Evolutionary conservation across 352 stramenopile genomes (phyloP).

Genomic region (Globisporangium mamillatum): DNA sequence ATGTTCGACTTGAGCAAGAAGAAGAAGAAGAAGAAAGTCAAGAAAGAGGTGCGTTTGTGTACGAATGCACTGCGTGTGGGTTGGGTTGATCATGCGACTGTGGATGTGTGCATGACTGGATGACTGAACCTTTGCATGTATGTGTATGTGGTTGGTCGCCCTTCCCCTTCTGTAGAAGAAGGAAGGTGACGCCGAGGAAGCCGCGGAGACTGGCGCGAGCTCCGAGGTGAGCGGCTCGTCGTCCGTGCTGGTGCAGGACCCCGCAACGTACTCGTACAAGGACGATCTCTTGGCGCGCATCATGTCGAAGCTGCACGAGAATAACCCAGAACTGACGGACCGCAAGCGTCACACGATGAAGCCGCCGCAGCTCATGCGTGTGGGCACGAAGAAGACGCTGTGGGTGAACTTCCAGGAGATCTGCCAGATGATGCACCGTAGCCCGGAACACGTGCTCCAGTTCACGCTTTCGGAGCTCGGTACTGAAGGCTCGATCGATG

Average conservation of each 20-base stretch:
- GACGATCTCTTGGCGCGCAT: slow-evolving; percentile 94
- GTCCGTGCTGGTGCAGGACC: slow-evolving; percentile 82
- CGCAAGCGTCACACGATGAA: slow-evolving; percentile 93
- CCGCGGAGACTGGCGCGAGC: slow-evolving; percentile 22
- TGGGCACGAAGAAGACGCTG: slow-evolving; percentile 98
- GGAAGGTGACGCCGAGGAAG: slow-evolving; percentile 37
- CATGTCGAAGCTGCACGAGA: slow-evolving; percentile 93
- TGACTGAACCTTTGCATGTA: background rate
- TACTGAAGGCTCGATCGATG: slow-evolving; percentile 99
- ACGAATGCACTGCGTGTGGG: slow-evolving; percentile 15
- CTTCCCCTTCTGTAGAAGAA: slow-evolving; percentile 42
- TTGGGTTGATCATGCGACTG: background rate
- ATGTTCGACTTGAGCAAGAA: slow-evolving; percentile 91
- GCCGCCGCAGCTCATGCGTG: slow-evolving; percentile 85
- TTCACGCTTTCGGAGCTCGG: slow-evolving; percentile 99
- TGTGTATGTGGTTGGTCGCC: background rate
- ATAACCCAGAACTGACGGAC: slow-evolving; percentile 96
- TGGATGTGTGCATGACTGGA: background rate
- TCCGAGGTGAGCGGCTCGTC: slow-evolving; percentile 35
- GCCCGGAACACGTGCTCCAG: slow-evolving; percentile 98
- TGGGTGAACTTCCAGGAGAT: slow-evolving; percentile 99
- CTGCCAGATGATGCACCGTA: slow-evolving; percentile 98
- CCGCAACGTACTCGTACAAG: slow-evolving; percentile 93
- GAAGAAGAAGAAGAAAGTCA: slow-evolving; percentile 93
- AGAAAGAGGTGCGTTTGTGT: slow-evolving; percentile 62